A percentile compares a stretch with the other conserved stretches of the same genome.
phyloP scores from a whole-genome alignment of 805 yeast species.

The Lipomyces lipofer region DNA sequence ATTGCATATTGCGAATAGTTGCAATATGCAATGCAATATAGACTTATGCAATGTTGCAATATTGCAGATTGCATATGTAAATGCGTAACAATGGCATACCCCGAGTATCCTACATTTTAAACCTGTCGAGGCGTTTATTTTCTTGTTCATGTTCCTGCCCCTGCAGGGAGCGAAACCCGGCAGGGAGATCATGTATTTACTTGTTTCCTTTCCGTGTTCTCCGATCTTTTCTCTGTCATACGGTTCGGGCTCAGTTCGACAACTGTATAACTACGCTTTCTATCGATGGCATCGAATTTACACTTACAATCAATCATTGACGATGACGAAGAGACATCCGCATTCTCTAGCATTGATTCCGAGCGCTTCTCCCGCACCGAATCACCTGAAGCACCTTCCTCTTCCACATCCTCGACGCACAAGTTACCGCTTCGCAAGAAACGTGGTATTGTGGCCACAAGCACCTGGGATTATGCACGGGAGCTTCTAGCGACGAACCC shows the following conservation, averaged over 20 bases:
- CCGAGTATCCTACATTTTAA: background rate
- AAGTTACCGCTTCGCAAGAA: no score
- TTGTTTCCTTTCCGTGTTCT: background rate
- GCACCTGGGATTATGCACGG: no score
- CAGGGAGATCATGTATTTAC: background rate
- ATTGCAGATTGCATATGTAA: no score
- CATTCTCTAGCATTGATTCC: background rate
- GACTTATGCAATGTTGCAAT: no score
- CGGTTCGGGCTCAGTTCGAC: background rate
- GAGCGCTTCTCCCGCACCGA: background rate
- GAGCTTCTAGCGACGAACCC: background rate
- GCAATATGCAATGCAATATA: background rate
- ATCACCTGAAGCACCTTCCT: background rate
- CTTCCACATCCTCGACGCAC: no score
- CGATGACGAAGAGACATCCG: background rate
- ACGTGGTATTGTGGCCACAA: no score
- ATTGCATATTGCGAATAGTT: background rate
- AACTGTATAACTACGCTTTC: background rate
- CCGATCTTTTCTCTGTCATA: background rate
- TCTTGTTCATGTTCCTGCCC: background rate
- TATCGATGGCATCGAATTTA: background rate
- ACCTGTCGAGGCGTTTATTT: background rate
- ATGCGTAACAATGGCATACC: background rate
- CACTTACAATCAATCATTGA: background rate
- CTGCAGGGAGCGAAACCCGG: background rate